Conservation (phyloP, 2,329 filamentous ascomycete genomes). For the Xylariaceae sp. region DNA sequence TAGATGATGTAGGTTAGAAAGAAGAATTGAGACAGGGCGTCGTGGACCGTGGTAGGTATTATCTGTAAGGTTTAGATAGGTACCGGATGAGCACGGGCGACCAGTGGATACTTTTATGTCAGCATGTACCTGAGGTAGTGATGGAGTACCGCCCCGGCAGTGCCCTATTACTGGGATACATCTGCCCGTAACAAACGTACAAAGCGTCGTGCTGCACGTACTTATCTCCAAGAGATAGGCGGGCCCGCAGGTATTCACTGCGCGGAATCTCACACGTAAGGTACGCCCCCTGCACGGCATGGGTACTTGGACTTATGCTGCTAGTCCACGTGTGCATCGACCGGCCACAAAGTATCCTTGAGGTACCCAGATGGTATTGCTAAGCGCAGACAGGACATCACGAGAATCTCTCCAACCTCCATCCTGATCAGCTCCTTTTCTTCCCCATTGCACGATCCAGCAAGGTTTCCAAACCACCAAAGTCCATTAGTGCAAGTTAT, state of each 20-base stretch:
- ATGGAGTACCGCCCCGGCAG: neutral
- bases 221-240: neutral
- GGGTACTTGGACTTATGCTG: neutral
- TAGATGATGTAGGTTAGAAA: slow-evolving; percentile 28
- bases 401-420: no score
- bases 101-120: neutral
- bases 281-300: neutral
- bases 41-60: slow-evolving; percentile 8
- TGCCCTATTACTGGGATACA: no score
- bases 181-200: no score
- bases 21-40: slow-evolving; percentile 30
- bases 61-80: slow-evolving; percentile 18
- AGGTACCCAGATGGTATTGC: neutral
- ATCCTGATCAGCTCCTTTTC: neutral
- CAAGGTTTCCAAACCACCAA: neutral
- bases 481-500: neutral
- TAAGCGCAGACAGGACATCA: neutral
- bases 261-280: neutral
- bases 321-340: neutral
- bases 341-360: neutral
- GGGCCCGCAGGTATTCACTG: neutral
- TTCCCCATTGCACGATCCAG: neutral
- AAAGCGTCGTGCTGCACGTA: neutral
- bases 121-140: neutral
- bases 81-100: neutral